These are phyloP conservation scores for Neonectria magnoliae DNA, from an alignment of 2,329 filamentous ascomycete genomes.

Conservation along the genomic window DNA sequence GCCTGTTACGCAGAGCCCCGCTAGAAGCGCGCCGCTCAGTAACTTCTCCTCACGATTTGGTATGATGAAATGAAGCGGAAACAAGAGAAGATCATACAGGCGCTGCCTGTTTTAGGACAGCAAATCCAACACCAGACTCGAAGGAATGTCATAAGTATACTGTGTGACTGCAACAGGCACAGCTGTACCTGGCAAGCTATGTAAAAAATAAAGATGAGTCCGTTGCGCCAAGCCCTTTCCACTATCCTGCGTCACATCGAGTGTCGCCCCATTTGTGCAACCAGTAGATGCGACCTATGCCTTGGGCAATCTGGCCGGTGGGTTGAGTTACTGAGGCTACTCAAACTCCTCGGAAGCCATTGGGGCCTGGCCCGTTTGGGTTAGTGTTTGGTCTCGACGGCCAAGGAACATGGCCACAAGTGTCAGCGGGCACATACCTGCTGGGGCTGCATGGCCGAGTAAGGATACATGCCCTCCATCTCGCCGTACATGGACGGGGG, in stretches of 20 bases:
- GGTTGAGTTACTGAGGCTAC: constrained; percentile 31
- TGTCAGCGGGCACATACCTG: constrained; percentile 66
- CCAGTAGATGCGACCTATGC: constrained; percentile 9
- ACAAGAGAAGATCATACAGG: constrained; percentile 7
- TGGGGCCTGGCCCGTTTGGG: constrained; percentile 46
- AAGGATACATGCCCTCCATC: constrained; percentile 87
- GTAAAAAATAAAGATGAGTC: constrained; percentile 30
- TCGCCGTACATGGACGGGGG: constrained; percentile 75
- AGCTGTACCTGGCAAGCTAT: constrained; percentile 25
- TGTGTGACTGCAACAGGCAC: constrained; percentile 21
- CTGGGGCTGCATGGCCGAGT: constrained; percentile 82
- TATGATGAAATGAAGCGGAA: constrained; percentile 56
- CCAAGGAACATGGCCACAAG: not conserved
- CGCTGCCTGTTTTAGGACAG: not conserved
- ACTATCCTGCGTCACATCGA: constrained; percentile 23
- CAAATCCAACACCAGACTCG: constrained; percentile 13
- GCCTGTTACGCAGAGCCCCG: constrained; percentile 67
- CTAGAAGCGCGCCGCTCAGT: constrained; percentile 71
- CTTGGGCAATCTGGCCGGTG: not conserved
- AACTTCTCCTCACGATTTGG: constrained; percentile 82
- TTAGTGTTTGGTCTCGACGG: constrained; percentile 23
- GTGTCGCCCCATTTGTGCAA: constrained; percentile 26
- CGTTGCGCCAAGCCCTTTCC: constrained; percentile 39
- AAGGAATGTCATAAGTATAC: constrained; percentile 31
- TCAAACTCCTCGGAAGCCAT: constrained; percentile 60